Base-by-base conservation (phyloP, 2,329 filamentous ascomycete genomes). In the Epichloe aotearoae region DNA sequence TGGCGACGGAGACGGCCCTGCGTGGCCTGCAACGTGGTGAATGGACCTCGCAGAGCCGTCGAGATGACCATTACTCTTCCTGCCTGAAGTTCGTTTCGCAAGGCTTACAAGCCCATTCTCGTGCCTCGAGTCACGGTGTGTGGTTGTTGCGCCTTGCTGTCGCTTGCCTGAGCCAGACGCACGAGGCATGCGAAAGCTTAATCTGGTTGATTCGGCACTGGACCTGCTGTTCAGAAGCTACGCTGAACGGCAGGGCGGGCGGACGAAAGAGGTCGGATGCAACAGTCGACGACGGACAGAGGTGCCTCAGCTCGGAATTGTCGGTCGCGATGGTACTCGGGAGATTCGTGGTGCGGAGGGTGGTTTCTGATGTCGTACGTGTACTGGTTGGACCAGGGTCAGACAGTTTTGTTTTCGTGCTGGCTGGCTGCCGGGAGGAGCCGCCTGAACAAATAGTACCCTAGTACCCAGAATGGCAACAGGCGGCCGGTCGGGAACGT, bases 81-180 rank as follows among this genome's bases (percentile, higher is more conserved):
- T 69, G 57, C 62, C 63, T 44, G 63, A 58, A 51, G 60, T 57
- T 60, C 68, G 68, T 59, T 67, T 70, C 47, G 62, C 64, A 53
- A 68, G 64, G 62, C 83, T 83, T 76, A 89, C 84, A 67, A 88
- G 76, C 64, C 88, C 88, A 83, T 87, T 89, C 72, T 95, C 89
- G 72, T 94, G 85, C 68, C 85, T 82, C 63, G 75, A 80, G 70
- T 84, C 84, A 72, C 82, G 81, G 67, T 82, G 77, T 71, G 74
- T 84, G 58, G 69, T 69, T 65, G 73, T 73, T 65, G 74, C 73
- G 70, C 73, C 75, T 71, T 74, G 73, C 67, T 79, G 75, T 79
- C 77, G 76, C 74, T 81, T 81, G 66, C 72, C 67, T 66, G 74
- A 74, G 66, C 69, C 72, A 61, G 75, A 71, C 63, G 71, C 74